Conservation (phyloP, 164 flowering plant genomes). For the Sextonia rubra region DNA sequence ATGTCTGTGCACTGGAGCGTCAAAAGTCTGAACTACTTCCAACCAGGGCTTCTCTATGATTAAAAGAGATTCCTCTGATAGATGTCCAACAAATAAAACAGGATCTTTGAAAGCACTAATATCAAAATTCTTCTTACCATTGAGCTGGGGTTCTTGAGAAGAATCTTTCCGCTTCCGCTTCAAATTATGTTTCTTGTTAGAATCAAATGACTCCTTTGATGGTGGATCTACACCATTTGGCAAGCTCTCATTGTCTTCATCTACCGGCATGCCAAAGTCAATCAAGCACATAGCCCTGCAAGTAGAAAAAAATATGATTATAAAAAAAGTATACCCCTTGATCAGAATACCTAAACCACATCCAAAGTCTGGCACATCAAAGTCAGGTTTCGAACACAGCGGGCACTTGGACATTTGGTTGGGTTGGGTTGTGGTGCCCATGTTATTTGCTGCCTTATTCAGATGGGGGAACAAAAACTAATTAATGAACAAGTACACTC, state of each 20-base stretch:
- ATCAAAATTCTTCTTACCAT: conserved; percentile 55
- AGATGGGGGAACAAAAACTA: background rate
- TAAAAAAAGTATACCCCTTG: background rate
- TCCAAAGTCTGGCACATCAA: too few species aligned
- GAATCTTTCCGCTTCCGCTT: conserved; percentile 48
- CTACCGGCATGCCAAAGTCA: conserved; percentile 71
- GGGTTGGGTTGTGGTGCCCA: background rate
- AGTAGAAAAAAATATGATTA: background rate
- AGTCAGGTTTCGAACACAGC: too few species aligned
- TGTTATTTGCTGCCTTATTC: background rate
- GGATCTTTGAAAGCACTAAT: conserved; percentile 60
- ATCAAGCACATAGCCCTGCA: conserved; percentile 89
- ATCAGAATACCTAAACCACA: background rate
- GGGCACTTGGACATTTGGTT: too few species aligned
- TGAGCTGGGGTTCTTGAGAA: conserved; percentile 25
- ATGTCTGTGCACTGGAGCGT: conserved; percentile 92
- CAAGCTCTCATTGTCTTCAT: conserved; percentile 32
- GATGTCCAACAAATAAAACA: conserved; percentile 68
- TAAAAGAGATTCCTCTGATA: conserved; percentile 58
- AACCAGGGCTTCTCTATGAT: conserved; percentile 93
- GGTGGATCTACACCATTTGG: conserved; percentile 26
- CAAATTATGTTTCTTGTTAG: conserved; percentile 26
- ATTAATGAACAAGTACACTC: too few species aligned
- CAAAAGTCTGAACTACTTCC: conserved; percentile 64
- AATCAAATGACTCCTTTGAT: conserved; percentile 25